Evolutionary conservation across 1,139 yeast species (phyloP).

Genomic region (Pichia sp.): DNA sequence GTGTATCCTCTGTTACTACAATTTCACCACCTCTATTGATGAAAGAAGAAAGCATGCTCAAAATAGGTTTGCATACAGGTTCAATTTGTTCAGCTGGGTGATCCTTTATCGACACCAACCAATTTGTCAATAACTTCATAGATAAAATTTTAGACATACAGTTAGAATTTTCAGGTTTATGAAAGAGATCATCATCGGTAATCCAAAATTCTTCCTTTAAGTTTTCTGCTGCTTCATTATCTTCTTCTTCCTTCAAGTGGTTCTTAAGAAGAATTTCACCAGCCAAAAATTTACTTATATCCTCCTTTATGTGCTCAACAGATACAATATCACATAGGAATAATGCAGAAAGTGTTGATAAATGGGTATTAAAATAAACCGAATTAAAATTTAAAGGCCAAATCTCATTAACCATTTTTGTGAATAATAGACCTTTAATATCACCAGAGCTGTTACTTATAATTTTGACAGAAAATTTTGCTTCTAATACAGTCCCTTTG

Average conservation of each 20-base stretch:
- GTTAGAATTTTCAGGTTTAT: constrained; percentile 23
- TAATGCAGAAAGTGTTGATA: constrained; percentile 59
- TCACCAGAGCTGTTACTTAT: constrained; percentile 30
- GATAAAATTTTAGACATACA: constrained; percentile 48
- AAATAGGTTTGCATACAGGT: constrained; percentile 51
- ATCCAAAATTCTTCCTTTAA: constrained; percentile 38
- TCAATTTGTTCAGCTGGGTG: constrained; percentile 31
- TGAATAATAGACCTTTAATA: constrained; percentile 16
- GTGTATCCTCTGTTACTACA: constrained; percentile 52
- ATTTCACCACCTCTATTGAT: constrained; percentile 83
- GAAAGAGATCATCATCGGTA: constrained; percentile 38
- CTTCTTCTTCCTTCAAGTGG: constrained; percentile 21
- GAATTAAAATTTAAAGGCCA: constrained; percentile 45
- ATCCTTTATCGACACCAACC: constrained; percentile 37
- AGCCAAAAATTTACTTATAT: constrained; percentile 54
- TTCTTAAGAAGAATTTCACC: constrained; percentile 56
- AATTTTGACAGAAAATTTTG: constrained; percentile 59
- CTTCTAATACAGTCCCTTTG: constrained; percentile 54
- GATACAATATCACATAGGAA: constrained; percentile 46
- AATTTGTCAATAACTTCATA: constrained; percentile 56
- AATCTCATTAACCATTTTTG: constrained; percentile 37
- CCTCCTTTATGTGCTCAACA: constrained; percentile 43
- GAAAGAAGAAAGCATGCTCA: constrained; percentile 60
- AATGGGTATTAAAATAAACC: constrained; percentile 44
- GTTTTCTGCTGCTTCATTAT: constrained; percentile 11